phyloP scores from a whole-genome alignment of 23 red algal genomes.

The Gracilaria gracilis region DNA sequence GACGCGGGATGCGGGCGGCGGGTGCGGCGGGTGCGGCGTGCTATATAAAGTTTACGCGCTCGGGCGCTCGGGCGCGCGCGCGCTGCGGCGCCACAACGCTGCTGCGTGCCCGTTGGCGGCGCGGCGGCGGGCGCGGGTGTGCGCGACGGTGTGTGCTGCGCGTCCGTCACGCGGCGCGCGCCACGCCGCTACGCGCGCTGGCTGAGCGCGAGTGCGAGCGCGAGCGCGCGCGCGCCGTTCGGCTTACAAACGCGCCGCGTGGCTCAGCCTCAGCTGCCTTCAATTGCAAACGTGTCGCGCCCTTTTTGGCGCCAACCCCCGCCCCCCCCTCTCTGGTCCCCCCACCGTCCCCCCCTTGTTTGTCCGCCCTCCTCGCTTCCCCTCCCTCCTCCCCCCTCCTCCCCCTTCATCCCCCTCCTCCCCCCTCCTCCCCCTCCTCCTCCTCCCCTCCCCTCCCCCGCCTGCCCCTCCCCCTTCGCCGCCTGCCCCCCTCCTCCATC shows the following conservation, averaged over 20 bases:
- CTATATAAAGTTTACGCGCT: too few species aligned
- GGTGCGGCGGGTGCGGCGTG: too few species aligned
- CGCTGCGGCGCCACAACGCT: not conserved
- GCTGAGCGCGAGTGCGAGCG: too few species aligned
- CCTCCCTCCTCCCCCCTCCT: not conserved
- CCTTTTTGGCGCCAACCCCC: not conserved
- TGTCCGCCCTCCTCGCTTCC: too few species aligned
- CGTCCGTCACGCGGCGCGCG: not conserved
- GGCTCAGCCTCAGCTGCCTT: not conserved
- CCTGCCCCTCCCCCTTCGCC: not conserved
- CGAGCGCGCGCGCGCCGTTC: too few species aligned
- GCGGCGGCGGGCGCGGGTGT: not conserved
- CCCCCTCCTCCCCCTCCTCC: not conserved
- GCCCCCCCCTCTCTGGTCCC: not conserved
- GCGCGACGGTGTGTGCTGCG: not conserved
- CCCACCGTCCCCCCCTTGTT: not conserved
- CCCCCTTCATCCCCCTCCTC: not conserved
- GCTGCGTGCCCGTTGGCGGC: not conserved
- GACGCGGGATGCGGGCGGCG: too few species aligned
- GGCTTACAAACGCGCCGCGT: not conserved
- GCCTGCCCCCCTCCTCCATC: not conserved
- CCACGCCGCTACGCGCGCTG: too few species aligned
- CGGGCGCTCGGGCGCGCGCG: not conserved
- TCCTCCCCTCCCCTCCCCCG: not conserved
- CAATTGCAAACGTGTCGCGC: too few species aligned